Base-by-base conservation (phyloP, 83 land plant genomes). In the Picea engelmannii region DNA sequence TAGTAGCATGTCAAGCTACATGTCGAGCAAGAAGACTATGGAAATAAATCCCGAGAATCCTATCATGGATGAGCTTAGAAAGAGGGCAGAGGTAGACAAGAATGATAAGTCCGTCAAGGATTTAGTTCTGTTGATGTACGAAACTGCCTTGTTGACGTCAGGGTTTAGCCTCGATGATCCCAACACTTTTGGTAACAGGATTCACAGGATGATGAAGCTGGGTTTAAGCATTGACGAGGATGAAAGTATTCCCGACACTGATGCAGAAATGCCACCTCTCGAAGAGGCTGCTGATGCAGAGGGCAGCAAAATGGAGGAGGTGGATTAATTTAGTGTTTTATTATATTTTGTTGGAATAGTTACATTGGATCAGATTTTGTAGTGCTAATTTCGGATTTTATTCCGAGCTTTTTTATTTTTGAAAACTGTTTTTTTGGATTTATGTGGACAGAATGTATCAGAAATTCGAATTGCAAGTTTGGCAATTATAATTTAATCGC, bases 271-370 rank as follows among this genome's bases (percentile, higher is more conserved):
- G 94, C 93, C 94, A 1, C 80, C 93, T 9, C 68, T 89, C 65
- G 98, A 92, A 79, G 98, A 90, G 16, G 92, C 81, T 47, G 96
- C 81, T 8, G 82, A 85, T 12, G 89, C 62, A 7, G 98, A 95
- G 84, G 96, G 89, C 59, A 90, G 93, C 90, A 95, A 93, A 89
- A 95, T 95, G 98, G 98, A 95, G 82, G 98, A 95, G 25, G 98
- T 95, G 2, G 98, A 95, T 70, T 95, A 84, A 62, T 55, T 55
- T 55, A 11, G 4, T 55, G 58, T 12, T 55, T 52, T 55, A 55
- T 55, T 55, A 11, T 12, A 3, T 12, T 55, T 55, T 55, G 58
- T 55, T 55, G 13, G 13, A 55, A 3, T 55, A 55, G 58, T 55
- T 55, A 55, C 58, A 12, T 55, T 55, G 58, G 58, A 55, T 55